Evolutionary conservation across 2,329 filamentous ascomycete genomes (phyloP).

Genomic region (Penicillium sp.): DNA sequence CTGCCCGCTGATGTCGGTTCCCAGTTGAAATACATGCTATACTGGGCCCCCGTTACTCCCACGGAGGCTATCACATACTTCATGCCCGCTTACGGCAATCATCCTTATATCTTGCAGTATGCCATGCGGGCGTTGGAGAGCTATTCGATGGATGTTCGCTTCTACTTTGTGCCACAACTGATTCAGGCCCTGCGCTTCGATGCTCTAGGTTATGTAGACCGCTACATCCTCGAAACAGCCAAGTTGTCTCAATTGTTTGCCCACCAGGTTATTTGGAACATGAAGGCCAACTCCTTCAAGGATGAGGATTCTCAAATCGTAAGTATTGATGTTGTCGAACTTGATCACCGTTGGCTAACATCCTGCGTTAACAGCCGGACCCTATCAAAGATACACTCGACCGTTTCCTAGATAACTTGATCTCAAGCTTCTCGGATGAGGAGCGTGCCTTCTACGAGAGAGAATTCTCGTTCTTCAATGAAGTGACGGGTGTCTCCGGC

Average conservation of each 20-base stretch:
- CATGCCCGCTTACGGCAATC: slow-evolving; percentile 82
- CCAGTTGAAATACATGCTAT: slow-evolving; percentile 90
- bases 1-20: slow-evolving; percentile 76
- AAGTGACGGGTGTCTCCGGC: slow-evolving; percentile 92
- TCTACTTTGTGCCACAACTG: slow-evolving; percentile 98
- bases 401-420: slow-evolving; percentile 79
- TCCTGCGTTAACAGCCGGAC: slow-evolving; percentile 62
- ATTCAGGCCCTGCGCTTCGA: slow-evolving; percentile 95
- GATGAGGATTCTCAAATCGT: slow-evolving; percentile 88
- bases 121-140: slow-evolving; percentile 93
- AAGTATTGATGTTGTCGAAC: slow-evolving; percentile 36
- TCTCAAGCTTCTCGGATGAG: slow-evolving; percentile 73
- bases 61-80: slow-evolving; percentile 93
- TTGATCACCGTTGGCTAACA: slow-evolving; percentile 11
- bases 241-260: slow-evolving; percentile 98
- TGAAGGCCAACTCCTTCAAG: slow-evolving; percentile 98
- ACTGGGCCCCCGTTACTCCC: slow-evolving; percentile 90
- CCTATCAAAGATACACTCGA: slow-evolving; percentile 91
- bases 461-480: slow-evolving; percentile 97
- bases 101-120: slow-evolving; percentile 93
- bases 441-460: slow-evolving; percentile 88
- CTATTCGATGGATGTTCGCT: slow-evolving; percentile 93
- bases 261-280: slow-evolving; percentile 99
- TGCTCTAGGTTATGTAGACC: slow-evolving; percentile 86
- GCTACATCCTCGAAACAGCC: slow-evolving; percentile 94